Base-by-base conservation (phyloP, 2,329 filamentous ascomycete species). In the Botrytis fabae region DNA sequence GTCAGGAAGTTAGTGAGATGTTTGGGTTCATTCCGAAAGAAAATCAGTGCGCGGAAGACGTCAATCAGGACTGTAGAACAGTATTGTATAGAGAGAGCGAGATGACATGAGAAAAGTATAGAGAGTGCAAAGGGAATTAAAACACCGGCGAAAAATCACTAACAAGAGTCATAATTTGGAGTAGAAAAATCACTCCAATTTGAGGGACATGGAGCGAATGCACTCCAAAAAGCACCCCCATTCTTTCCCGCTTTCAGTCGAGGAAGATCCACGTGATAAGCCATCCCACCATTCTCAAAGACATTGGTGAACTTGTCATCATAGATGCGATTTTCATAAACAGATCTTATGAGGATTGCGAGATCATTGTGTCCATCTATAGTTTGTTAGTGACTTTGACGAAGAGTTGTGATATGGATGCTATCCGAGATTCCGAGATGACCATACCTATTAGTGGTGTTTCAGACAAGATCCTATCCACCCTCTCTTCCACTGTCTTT, bases 221-320 rank as follows among this genome's bases (percentile, higher is more conserved):
- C 93, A 80, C 92, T 95, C 95, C 95, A 98, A 81, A 98, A 98
- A n/a, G 93, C 91, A 72, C 94, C 95, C 57, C 94, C 94, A 75
- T 91, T 89, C 77, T 87, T 85, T 1, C 95, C 94, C 68, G 88
- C 82, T 51, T 88, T 86, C 65, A 97, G 86, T 8, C 95, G 89
- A 1, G 92, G 90, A 14, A 97, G 84, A 81, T 98, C 95, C 70
- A 96, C 91, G 77, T 98, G 93, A 5, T 86, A 86, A 0, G 81
- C 79, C 69, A 97, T 83, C 0, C 88, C 88, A 46, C 93, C 93
- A 35, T 92, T 84, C 76, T 91, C 87, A 79, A 97, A 97, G 9
- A 88, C 86, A 54, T 90, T 83, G n/a, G 87, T 91, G 83, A 97
- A 98, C 66, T 90, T 88, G 20, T 87, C 82, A 75, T 86, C 84